Evolutionary conservation across 345 rosid species (phyloP), one percentile per base, ranked within the genome.

Genomic region (Odontarrhena argentea): DNA sequence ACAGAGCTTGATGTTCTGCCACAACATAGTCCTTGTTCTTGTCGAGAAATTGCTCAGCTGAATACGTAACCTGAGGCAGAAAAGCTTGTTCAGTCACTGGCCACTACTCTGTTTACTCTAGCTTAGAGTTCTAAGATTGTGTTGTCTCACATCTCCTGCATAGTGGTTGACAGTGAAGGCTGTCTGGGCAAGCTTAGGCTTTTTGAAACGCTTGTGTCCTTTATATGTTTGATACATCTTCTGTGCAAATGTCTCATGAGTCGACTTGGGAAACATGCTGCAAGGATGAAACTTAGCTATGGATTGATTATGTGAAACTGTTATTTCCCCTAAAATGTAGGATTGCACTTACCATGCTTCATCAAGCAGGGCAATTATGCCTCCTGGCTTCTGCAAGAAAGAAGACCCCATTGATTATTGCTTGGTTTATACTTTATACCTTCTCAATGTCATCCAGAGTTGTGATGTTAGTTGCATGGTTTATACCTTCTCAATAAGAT

Each of bases 221-320:
- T 82, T 87, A 63, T 80, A 87, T 60, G 88, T 87, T 75, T 85
- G 94, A 71, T 85, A 87, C 84, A 85, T 76, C 83, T 85, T 87
- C 34, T 87, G 87, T 44, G 89, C 84, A 80, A 87, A 87, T 44
- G 93, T 85, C 78, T 87, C 94, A 67, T 87, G 90, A 45, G 94
- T 87, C 30, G 94, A 87, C 77, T 82, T 87, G 50, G 94, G 94
- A 65, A 87, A 87, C 94, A 85, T 87, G 69, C 94, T 87, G 84
- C 86, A 81, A 22, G 8, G 13, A 22, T 55, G 55, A 55, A 42
- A 32, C 26, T 51, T 38, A 55, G 49, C 34, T 42, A 59, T 47
- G 43, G 26, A 66, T 58, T 56, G 18, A 42, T 52, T 6, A 15
- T 14, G 26, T 60, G 53, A 60, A 40, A 38, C 24, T 58, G 15